Base-by-base conservation (phyloP, 257 asterid genomes). In the Penstemon newberryi region DNA sequence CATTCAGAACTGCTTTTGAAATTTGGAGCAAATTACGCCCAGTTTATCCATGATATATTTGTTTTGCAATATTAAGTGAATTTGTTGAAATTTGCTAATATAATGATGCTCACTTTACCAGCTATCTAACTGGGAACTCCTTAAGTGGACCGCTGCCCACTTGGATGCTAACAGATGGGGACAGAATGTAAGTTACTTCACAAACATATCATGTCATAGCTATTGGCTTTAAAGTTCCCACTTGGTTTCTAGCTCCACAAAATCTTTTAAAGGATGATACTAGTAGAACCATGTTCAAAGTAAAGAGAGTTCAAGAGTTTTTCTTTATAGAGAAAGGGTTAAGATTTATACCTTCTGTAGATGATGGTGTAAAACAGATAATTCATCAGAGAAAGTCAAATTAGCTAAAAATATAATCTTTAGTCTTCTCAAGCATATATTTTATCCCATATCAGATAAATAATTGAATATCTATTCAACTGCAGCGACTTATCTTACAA, bases 401-500 rank as follows among this genome's bases (percentile, higher is more conserved):
- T 25, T 1, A 25, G 1, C 33, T 25, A 25, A 25, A 2, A 25
- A 25, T 25, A 25, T 25, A 1, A 25, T 25, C 33, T 25, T 1
- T 25, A 25, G 33, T 25, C 33, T 25, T 25, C 33, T 25, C 33
- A 25, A 25, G 33, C 33, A 25, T 25, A 25, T 25, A 25, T 25
- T 25, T 1, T 25, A 25, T 25, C 33, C 33, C 33, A 25, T 25
- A 25, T 54, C 60, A 25, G 2, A 47, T 55, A 55, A 40, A 7
- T 61, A 36, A 11, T 36, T 73, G 51, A 70, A 47, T 5, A 45
- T 42, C 6, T 55, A n/a, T 66, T 42, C 5, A 36, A 25, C 72
- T 75, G 64, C 88, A 87, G 94, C 43, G 94, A 87, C 60, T 74
- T 87, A 6, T 84, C 94, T 63, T 87, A 82, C 83, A 87, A 87